phyloP scores from a whole-genome alignment of 768 basidiomycete species.

The Boletellus sp. region DNA sequence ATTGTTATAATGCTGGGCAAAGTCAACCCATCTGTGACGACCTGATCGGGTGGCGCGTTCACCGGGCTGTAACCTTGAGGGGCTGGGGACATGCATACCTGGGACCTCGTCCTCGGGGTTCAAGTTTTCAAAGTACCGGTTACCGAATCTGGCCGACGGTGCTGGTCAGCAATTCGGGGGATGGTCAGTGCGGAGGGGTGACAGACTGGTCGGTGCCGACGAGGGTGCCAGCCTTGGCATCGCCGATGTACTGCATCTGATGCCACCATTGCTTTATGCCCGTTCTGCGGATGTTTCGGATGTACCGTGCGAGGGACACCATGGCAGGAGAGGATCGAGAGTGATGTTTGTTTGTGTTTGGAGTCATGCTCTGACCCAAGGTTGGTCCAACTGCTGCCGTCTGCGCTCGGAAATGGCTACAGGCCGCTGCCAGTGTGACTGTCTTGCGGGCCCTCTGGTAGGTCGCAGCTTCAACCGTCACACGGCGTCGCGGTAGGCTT shows the following conservation, averaged over 20 bases:
- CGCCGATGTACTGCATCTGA: conserved; percentile 90
- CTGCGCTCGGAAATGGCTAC: too few relatives aligned
- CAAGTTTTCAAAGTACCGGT: conserved; percentile 90
- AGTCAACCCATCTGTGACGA: conserved; percentile 97
- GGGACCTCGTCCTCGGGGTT: conserved; percentile 86
- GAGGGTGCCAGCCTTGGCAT: conserved; percentile 80
- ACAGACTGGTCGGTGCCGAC: conserved; percentile 83
- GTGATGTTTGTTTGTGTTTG: conserved; percentile 25
- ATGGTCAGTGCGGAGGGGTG: background rate
- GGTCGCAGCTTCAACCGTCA: too few relatives aligned
- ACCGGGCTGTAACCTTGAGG: background rate
- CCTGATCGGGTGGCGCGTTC: conserved; percentile 43
- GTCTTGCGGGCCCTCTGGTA: too few relatives aligned
- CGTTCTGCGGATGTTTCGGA: conserved; percentile 70
- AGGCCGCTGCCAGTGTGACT: too few relatives aligned
- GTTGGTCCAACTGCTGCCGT: too few relatives aligned
- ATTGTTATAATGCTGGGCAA: conserved; percentile 84
- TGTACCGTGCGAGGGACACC: conserved; percentile 71
- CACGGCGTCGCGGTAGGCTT: too few relatives aligned
- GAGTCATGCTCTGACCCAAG: too few relatives aligned
- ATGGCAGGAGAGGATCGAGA: conserved; percentile 33
- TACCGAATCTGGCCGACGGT: conserved; percentile 69
- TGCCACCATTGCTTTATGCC: conserved; percentile 88
- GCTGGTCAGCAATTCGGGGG: conserved; percentile 1
- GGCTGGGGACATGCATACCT: conserved; percentile 44